phyloP scores from a whole-genome alignment of 1,139 yeast genomes.

The Sugiyamaella grinbergsii region DNA sequence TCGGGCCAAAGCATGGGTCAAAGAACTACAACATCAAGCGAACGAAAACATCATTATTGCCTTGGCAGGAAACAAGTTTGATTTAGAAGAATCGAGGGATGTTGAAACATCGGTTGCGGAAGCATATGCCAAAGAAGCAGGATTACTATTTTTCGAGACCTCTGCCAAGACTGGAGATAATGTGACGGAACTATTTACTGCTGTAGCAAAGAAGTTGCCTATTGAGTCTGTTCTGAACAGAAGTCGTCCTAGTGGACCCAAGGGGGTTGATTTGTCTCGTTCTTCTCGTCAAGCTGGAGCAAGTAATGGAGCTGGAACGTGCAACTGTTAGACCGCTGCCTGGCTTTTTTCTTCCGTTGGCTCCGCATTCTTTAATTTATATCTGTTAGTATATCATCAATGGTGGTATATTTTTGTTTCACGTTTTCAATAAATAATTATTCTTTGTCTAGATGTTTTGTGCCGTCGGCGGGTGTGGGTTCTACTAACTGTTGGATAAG shows the following conservation, averaged over 20 bases:
- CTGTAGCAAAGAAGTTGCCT: slow-evolving; percentile 60
- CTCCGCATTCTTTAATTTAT: slow-evolving; percentile 11
- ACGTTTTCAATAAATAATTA: slow-evolving; percentile 1
- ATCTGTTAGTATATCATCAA: slow-evolving; percentile 3
- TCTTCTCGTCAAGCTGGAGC: slow-evolving; percentile 29
- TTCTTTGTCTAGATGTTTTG: not conserved
- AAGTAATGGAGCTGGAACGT: slow-evolving; percentile 34
- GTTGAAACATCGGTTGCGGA: slow-evolving; percentile 58
- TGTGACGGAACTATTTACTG: slow-evolving; percentile 76
- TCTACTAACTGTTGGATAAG: no score
- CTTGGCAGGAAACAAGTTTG: slow-evolving; percentile 80
- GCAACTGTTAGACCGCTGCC: slow-evolving; percentile 39
- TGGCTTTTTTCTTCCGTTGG: not conserved
- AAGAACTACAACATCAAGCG: slow-evolving; percentile 91
- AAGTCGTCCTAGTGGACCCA: slow-evolving; percentile 35
- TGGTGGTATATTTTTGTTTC: not conserved
- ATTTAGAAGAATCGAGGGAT: slow-evolving; percentile 56
- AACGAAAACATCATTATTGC: slow-evolving; percentile 81
- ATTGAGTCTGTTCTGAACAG: slow-evolving; percentile 40
- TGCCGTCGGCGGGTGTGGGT: slow-evolving; percentile 12
- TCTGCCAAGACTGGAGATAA: slow-evolving; percentile 91
- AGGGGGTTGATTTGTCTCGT: slow-evolving; percentile 41
- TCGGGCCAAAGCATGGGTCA: slow-evolving; percentile 95
- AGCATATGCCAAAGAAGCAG: slow-evolving; percentile 69
- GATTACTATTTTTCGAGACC: slow-evolving; percentile 82